Evolutionary conservation across 495 filamentous ascomycete species (phyloP), one percentile per base, ranked within the genome.

Genomic region (Lophium mytilinum): DNA sequence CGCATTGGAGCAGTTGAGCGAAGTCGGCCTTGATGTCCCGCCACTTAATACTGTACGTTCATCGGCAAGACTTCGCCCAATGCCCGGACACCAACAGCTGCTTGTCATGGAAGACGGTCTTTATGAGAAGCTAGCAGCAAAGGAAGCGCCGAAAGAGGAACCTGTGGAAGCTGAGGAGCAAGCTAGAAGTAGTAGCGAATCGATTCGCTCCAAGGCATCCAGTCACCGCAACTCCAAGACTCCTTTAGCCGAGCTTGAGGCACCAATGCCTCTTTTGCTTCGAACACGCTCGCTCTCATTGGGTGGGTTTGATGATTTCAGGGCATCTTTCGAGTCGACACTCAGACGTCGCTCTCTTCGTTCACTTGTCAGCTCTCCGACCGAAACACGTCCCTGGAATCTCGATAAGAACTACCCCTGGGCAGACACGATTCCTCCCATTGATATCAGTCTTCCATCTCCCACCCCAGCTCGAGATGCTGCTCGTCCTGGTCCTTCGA

Each of bases 351-450:
- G 56, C 17, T 58, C 61, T 34, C 46, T 65, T 8, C 53, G 54
- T 1, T 61, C 62, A 2, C 15, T 57, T 9, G 37, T 19, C 10
- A 43, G 40, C 33, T 62, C 59, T 9, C 59, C 63, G 34, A 55
- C 55, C 14, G 63, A 63, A 6, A 60, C 53, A 10, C 65, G 69
- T 11, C 71, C 69, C 0, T 71, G 69, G 70, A 73, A 72, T 52
- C 51, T 61, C 21, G 70, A 70, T 41, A 64, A 65, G 52, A 73
- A 67, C 60, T 73, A 72, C 57, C 69, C 69, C 18, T 73, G 69
- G 69, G 53, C 64, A 36, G 54, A 62, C 21, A 56, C 55, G 0
- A 53, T 57, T 10, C 45, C 65, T 37, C 37, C 57, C 6, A 63
- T 72, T 15, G 70, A 72, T 37, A 67, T 73, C 41, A 61, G 51